Evolutionary conservation across 257 asterid species (phyloP).

Genomic region (Coffea canephora): DNA sequence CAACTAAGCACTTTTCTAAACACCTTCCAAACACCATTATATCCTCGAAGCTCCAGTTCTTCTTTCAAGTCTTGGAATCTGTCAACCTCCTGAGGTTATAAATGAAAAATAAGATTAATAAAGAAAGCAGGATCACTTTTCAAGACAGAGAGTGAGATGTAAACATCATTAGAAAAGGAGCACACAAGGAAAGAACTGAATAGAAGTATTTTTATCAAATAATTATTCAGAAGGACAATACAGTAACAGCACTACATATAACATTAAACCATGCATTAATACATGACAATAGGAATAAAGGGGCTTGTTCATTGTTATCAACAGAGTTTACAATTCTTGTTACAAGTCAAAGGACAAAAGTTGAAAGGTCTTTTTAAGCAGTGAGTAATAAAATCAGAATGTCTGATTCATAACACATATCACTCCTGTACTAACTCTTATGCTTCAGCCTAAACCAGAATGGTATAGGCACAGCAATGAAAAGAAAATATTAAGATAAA

Average conservation of each 20-base stretch:
- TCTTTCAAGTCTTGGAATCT: constrained; percentile 78
- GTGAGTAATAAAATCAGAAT: not conserved
- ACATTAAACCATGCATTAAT: not conserved
- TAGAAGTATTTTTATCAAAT: not conserved
- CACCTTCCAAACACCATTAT: constrained; percentile 97
- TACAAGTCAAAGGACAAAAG: not conserved
- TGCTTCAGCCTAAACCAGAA: not conserved
- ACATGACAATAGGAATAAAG: constrained; percentile 1
- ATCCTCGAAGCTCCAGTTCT: constrained; percentile 69
- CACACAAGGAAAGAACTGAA: not conserved
- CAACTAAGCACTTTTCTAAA: constrained; percentile 19
- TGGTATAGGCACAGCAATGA: not conserved
- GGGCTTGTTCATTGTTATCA: not conserved
- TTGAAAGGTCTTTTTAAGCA: not conserved
- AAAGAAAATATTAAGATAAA: too few relatives aligned
- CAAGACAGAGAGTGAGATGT: not conserved
- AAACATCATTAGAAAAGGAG: constrained; percentile 4
- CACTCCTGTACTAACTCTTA: not conserved
- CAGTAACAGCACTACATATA: not conserved
- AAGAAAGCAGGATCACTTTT: not conserved
- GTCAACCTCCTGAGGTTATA: constrained; percentile 82
- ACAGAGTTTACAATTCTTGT: not conserved
- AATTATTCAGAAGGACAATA: not conserved
- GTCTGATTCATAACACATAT: not conserved
- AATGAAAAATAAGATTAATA: constrained; percentile 8